These are phyloP conservation scores for Bipolaris gigantea DNA, from an alignment of 2,329 filamentous ascomycete species.

Conservation along the genomic window DNA sequence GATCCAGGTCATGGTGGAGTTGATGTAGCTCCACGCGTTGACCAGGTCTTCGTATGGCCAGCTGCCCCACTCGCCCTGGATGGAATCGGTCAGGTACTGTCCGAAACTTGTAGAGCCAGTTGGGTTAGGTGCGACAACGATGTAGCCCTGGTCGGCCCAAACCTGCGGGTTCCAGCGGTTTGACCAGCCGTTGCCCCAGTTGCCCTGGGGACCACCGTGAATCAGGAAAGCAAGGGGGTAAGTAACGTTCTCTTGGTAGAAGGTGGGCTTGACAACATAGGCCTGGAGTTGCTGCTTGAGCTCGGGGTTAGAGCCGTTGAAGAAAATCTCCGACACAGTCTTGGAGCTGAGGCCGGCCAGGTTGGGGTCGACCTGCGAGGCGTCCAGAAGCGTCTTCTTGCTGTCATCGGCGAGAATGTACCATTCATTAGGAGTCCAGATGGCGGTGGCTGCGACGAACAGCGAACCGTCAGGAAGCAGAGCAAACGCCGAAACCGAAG, in stretches of 20 bases:
- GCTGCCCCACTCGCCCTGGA: conserved; percentile 81
- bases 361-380: conserved; percentile 64
- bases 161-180: conserved; percentile 84
- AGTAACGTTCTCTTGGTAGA: conserved; percentile 69
- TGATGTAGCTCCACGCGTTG: conserved; percentile 74
- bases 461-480: conserved; percentile 62
- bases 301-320: conserved; percentile 60
- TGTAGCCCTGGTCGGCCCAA: conserved; percentile 84
- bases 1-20: conserved; percentile 64
- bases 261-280: conserved; percentile 63
- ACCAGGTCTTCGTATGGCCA: conserved; percentile 82
- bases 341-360: conserved; percentile 65
- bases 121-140: conserved; percentile 79
- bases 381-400: conserved; percentile 57
- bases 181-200: conserved; percentile 75
- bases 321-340: conserved; percentile 73
- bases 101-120: conserved; percentile 86
- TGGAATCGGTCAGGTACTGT: conserved; percentile 73
- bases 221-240: conserved; percentile 80
- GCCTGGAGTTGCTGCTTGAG: conserved; percentile 64
- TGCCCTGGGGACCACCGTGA: conserved; percentile 79
- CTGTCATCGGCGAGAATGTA: conserved; percentile 32
- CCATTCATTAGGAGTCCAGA: conserved; percentile 41
- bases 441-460: conserved; percentile 33
- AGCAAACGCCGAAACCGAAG: conserved; percentile 49